These are phyloP conservation scores for Austroboletus festivus DNA, from an alignment of 768 basidiomycete genomes.

Conservation along the genomic window DNA sequence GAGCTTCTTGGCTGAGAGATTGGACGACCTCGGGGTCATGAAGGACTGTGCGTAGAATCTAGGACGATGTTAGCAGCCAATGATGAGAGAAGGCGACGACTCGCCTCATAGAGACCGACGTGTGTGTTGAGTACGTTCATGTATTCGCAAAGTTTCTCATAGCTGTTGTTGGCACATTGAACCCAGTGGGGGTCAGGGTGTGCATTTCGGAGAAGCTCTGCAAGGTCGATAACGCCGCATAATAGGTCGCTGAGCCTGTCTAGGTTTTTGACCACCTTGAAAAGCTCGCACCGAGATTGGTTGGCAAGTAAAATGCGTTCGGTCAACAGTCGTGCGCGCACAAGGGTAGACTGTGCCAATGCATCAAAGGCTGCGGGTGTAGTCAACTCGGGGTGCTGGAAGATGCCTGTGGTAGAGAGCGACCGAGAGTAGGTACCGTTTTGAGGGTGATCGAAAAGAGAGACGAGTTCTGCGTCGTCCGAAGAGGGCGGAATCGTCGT, in stretches of 20 bases:
- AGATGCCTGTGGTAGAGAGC: conserved; percentile 71
- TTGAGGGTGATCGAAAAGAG: conserved; percentile 69
- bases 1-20: conserved; percentile 69
- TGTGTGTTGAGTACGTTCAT: conserved; percentile 98
- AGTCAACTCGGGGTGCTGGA: conserved; percentile 72
- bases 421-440: conserved; percentile 36
- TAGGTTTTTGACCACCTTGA: conserved; percentile 90
- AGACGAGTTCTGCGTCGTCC: conserved; percentile 64
- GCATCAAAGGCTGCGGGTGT: conserved; percentile 65
- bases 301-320: conserved; percentile 75
- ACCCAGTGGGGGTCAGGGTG: conserved; percentile 89
- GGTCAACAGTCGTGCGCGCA: conserved; percentile 79
- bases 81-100: conserved; percentile 28
- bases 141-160: conserved; percentile 90
- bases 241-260: conserved; percentile 95
- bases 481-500: conserved; percentile 54
- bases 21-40: conserved; percentile 63
- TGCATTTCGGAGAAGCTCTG: conserved; percentile 89
- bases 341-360: conserved; percentile 75
- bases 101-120: conserved; percentile 83
- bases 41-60: conserved; percentile 73
- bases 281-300: conserved; percentile 69
- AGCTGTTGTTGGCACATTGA: conserved; percentile 78
- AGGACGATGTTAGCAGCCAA: conserved; percentile 18
- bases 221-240: conserved; percentile 94